A percentile compares a stretch with the other conserved stretches of the same genome.
These are phyloP conservation scores for Saccharomyces hybrid DNA, from an alignment of 1,139 yeast genomes.

Conservation along the genomic window DNA sequence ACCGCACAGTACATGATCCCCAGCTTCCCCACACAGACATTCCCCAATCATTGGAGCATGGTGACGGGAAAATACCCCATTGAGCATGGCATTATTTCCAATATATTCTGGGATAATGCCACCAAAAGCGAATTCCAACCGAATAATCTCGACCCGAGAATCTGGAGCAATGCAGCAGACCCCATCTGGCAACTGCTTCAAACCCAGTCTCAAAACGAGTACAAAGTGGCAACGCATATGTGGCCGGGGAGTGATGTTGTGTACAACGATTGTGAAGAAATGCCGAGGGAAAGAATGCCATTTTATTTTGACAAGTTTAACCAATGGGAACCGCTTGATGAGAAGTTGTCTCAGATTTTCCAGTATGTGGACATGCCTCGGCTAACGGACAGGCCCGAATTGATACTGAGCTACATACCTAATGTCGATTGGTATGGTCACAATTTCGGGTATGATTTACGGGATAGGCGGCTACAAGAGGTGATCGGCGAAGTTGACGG, in stretches of 20 bases:
- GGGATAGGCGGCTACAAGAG: conserved; percentile 46
- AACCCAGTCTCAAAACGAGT: conserved; percentile 28
- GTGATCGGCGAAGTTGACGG: conserved; percentile 52
- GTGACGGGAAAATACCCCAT: conserved; percentile 80
- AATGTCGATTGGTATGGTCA: conserved; percentile 74
- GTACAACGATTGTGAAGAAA: conserved; percentile 32
- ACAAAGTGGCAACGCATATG: conserved; percentile 79
- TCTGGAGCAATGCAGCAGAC: conserved; percentile 58
- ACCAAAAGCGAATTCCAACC: conserved; percentile 53
- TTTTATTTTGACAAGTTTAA: conserved; percentile 54
- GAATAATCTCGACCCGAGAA: conserved; percentile 50
- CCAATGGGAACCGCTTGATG: conserved; percentile 50
- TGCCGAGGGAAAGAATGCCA: conserved; percentile 39
- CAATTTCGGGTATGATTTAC: conserved; percentile 41
- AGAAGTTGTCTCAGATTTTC: conserved; percentile 51
- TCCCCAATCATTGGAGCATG: conserved; percentile 88
- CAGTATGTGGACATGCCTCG: conserved; percentile 57
- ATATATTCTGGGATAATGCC: conserved; percentile 64
- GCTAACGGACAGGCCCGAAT: conserved; percentile 55
- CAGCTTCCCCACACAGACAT: conserved; percentile 80
- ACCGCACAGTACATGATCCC: conserved; percentile 68
- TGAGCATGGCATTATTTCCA: conserved; percentile 82
- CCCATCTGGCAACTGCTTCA: conserved; percentile 80
- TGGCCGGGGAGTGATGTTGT: conserved; percentile 90
- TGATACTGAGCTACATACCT: conserved; percentile 75